Percentiles rank a stretch among this genome's conserved stretches.
Conservation (phyloP, 1,284 basidiomycete genomes). For the Naganishia liquefaciens region DNA sequence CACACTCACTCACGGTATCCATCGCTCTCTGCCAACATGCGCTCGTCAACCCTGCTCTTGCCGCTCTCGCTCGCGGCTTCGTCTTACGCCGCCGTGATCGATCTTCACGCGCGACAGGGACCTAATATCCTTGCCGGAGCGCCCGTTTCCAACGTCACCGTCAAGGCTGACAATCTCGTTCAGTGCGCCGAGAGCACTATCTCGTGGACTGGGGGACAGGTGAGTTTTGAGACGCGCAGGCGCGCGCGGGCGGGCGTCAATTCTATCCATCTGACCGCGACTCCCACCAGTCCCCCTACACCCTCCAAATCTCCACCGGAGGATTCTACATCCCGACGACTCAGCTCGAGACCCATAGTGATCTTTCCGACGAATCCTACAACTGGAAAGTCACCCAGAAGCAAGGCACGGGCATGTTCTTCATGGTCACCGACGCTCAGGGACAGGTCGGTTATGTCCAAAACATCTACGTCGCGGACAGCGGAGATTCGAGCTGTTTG, state of each 20-base stretch:
- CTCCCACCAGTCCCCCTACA: conserved; percentile 29
- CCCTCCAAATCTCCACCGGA: conserved; percentile 45
- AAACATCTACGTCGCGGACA: conserved; percentile 41
- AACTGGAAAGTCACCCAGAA: conserved; percentile 45
- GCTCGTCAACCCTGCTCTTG: conserved; percentile 10
- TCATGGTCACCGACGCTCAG: conserved; percentile 45
- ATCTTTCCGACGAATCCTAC: conserved; percentile 36
- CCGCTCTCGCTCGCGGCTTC: conserved; percentile 15
- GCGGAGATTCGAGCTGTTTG: conserved; percentile 43
- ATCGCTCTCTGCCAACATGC: conserved; percentile 4
- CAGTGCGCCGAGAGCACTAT: conserved; percentile 48
- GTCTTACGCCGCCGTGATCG: conserved; percentile 20
- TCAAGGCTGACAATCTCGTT: conserved; percentile 41
- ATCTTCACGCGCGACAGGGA: conserved; percentile 11
- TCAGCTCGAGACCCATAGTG: conserved; percentile 35
- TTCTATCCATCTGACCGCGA: conserved; percentile 4
- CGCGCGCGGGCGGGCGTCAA: no score
- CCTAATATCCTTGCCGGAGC: conserved; percentile 32
- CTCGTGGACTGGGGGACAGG: conserved; percentile 45
- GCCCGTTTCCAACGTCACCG: conserved; percentile 44
- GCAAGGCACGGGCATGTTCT: conserved; percentile 43
- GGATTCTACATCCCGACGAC: conserved; percentile 47
- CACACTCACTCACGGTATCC: neutral
- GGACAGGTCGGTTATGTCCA: conserved; percentile 48
- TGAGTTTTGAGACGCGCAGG: conserved; percentile 38